Conservation (phyloP, 179 eudicot species). For the Dionaea muscipula region DNA sequence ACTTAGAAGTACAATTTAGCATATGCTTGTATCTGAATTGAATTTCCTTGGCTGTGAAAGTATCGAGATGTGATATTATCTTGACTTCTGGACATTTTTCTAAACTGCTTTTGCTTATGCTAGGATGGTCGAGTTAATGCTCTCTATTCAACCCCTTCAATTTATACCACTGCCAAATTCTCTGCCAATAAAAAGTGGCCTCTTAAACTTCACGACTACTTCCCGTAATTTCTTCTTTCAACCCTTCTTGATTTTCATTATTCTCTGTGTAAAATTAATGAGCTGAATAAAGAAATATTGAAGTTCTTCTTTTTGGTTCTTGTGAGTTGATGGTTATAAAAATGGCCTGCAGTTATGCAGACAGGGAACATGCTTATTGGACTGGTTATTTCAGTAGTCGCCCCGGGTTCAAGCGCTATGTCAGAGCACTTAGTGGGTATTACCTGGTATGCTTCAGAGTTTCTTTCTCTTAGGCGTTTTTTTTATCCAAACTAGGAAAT, state of each 20-base stretch:
- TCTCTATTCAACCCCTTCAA: slow-evolving; percentile 82
- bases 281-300: not conserved
- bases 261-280: not conserved
- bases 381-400: slow-evolving; percentile 86
- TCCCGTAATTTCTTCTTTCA: slow-evolving; percentile 50
- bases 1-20: too few species aligned
- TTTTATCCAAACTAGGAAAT: not conserved
- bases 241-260: not conserved
- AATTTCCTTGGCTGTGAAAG: too few species aligned
- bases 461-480: not conserved
- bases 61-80: too few species aligned
- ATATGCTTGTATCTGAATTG: too few species aligned
- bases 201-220: slow-evolving; percentile 64
- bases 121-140: slow-evolving; percentile 92
- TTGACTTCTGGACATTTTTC: too few species aligned
- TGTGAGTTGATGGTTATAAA: not conserved
- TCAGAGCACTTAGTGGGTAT: slow-evolving; percentile 72
- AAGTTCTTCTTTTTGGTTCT: not conserved
- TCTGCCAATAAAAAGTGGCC: slow-evolving; percentile 66
- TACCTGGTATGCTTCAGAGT: slow-evolving; percentile 39
- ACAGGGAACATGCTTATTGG: slow-evolving; percentile 55
- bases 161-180: slow-evolving; percentile 71
- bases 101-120: slow-evolving; percentile 4
- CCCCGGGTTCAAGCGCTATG: slow-evolving; percentile 68
- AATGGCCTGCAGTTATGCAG: slow-evolving; percentile 53